These are phyloP conservation scores for Phanerochaete sordida DNA, from an alignment of 768 basidiomycete species.

Conservation along the genomic window DNA sequence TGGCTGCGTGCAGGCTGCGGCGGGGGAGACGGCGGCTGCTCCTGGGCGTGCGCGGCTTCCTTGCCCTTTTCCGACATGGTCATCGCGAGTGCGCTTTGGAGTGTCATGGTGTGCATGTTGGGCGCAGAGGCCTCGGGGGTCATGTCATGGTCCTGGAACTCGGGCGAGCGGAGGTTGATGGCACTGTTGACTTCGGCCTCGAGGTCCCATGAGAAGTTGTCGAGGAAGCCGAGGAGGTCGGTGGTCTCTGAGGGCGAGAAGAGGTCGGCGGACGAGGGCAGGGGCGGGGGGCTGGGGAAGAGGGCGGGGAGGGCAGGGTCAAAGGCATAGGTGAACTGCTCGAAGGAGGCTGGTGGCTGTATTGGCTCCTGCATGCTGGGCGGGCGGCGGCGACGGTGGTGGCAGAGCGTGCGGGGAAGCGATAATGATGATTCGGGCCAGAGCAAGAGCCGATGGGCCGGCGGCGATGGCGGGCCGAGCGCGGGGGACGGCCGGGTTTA, in stretches of 20 bases:
- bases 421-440: neutral
- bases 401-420: too few relatives aligned
- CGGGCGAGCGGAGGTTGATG: neutral
- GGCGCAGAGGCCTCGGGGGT: neutral
- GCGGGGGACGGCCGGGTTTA: neutral
- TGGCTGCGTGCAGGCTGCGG: neutral
- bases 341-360: slow-evolving; percentile 55
- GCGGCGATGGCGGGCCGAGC: neutral
- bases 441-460: neutral
- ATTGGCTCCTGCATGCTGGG: slow-evolving; percentile 18
- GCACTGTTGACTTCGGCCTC: slow-evolving; percentile 29
- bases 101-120: slow-evolving; percentile 8
- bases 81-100: slow-evolving; percentile 13
- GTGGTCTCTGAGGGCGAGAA: slow-evolving; percentile 78
- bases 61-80: slow-evolving; percentile 5
- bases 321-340: slow-evolving; percentile 72
- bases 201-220: slow-evolving; percentile 73
- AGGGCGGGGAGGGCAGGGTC: slow-evolving; percentile 51
- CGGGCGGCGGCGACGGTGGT: neutral
- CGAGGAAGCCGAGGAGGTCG: slow-evolving; percentile 77
- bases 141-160: slow-evolving; percentile 1
- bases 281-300: slow-evolving; percentile 59
- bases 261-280: slow-evolving; percentile 72
- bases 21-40: slow-evolving; percentile 23
- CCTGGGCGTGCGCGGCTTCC: slow-evolving; percentile 23